Percentiles rank a stretch among this genome's conserved stretches.
These are phyloP conservation scores for Candida nanaspora DNA, from an alignment of 805 yeast genomes.

Conservation along the genomic window DNA sequence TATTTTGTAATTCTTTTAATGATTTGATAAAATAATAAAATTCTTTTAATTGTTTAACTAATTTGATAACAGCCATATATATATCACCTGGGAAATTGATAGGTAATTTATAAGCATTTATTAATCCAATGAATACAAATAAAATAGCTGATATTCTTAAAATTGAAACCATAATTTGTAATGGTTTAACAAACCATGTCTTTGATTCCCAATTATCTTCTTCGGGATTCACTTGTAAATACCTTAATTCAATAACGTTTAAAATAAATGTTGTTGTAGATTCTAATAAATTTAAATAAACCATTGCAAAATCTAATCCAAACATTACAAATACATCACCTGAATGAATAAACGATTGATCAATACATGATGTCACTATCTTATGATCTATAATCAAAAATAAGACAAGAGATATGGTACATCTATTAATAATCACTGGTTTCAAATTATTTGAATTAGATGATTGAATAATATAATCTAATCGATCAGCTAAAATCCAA, in stretches of 20 bases:
- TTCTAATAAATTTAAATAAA: constrained; percentile 46
- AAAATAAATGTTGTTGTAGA: constrained; percentile 39
- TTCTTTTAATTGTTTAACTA: constrained; percentile 27
- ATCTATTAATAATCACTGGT: constrained; percentile 26
- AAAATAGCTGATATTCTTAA: constrained; percentile 38
- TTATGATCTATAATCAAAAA: constrained; percentile 44
- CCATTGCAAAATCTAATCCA: constrained; percentile 69
- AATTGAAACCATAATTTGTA: constrained; percentile 46
- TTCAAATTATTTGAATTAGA: constrained; percentile 24
- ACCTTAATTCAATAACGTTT: constrained; percentile 49
- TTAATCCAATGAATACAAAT: constrained; percentile 39
- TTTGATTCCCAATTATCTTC: constrained; percentile 77
- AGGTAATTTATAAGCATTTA: constrained; percentile 27
- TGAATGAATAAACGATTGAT: constrained; percentile 42
- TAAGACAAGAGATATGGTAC: constrained; percentile 35
- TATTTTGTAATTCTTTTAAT: constrained; percentile 55
- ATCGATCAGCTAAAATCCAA: constrained; percentile 53
- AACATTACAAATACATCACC: constrained; percentile 58
- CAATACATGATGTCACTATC: constrained; percentile 49
- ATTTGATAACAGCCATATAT: constrained; percentile 18
- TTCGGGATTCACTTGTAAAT: constrained; percentile 32
- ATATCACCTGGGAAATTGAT: constrained; percentile 23
- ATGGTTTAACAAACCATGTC: constrained; percentile 46
- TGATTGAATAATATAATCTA: constrained; percentile 43
- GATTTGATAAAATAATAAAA: constrained; percentile 35